These are phyloP conservation scores for Plantago rigida DNA, from an alignment of 305 asterid species.

Conservation along the genomic window DNA sequence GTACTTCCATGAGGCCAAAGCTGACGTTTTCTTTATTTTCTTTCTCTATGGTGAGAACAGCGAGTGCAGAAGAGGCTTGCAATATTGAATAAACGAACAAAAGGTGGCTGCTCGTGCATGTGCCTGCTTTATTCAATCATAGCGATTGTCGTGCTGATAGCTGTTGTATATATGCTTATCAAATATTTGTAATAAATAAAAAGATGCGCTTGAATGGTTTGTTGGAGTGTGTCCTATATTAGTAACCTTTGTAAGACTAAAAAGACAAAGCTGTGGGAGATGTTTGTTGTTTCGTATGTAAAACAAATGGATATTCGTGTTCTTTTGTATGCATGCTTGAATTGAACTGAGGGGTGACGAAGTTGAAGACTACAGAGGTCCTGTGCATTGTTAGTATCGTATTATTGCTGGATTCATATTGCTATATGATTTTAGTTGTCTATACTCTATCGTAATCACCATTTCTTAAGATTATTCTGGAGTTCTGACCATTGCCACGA, in stretches of 20 bases:
- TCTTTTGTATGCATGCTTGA: neutral
- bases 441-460: no score
- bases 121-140: slow-evolving; percentile 51
- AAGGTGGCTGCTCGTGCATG: slow-evolving; percentile 91
- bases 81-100: slow-evolving; percentile 67
- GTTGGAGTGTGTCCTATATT: no score
- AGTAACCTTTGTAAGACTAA: no score
- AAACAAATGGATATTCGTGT: neutral
- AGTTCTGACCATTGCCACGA: no score
- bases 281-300: neutral
- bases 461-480: no score
- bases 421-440: no score
- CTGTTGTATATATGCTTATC: slow-evolving; percentile 51
- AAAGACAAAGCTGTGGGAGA: neutral
- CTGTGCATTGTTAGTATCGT: no score
- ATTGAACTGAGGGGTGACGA: neutral
- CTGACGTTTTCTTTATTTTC: slow-evolving; percentile 6
- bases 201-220: no score
- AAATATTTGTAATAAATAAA: slow-evolving; percentile 42
- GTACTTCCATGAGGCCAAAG: neutral
- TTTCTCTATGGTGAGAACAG: slow-evolving; percentile 30
- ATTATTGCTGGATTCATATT: no score
- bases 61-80: slow-evolving; percentile 82
- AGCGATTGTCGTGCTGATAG: slow-evolving; percentile 52
- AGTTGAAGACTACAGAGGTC: no score